Conservation (phyloP, 306 rosid species). For the Dalbergia cultrata region DNA sequence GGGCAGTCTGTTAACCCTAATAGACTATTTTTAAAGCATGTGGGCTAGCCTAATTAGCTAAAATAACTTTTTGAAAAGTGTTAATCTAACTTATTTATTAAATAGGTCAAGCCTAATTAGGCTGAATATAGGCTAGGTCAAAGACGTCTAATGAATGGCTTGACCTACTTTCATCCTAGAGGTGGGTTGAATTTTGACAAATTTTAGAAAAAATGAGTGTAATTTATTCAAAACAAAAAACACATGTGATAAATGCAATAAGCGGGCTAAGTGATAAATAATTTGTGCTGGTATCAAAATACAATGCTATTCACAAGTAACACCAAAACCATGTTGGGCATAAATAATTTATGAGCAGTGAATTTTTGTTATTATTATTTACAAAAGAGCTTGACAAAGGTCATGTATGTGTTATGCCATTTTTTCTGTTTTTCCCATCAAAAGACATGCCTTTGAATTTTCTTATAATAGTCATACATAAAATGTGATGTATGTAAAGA, state of each 20-base stretch:
- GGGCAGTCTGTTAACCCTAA: too few species aligned
- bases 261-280: background rate
- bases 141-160: too few species aligned
- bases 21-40: too few species aligned
- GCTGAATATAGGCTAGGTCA: too few species aligned
- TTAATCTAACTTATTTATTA: too few species aligned
- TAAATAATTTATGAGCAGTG: background rate
- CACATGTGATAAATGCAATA: background rate
- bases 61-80: too few species aligned
- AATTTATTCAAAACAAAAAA: background rate
- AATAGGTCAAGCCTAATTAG: too few species aligned
- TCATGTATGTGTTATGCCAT: conserved; percentile 15
- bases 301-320: conserved; percentile 12
- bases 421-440: conserved; percentile 10
- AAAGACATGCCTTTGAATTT: background rate
- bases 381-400: background rate
- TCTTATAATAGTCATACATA: conserved; percentile 3
- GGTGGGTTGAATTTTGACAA: too few species aligned
- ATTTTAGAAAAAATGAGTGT: too few species aligned
- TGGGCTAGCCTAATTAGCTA: too few species aligned
- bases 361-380: background rate
- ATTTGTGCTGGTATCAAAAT: background rate
- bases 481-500: background rate
- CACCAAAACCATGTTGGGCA: background rate
- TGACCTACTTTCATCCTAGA: too few species aligned